phyloP scores from a whole-genome alignment of 169 alveolate species.

The Plasmodium cynomolgi region DNA sequence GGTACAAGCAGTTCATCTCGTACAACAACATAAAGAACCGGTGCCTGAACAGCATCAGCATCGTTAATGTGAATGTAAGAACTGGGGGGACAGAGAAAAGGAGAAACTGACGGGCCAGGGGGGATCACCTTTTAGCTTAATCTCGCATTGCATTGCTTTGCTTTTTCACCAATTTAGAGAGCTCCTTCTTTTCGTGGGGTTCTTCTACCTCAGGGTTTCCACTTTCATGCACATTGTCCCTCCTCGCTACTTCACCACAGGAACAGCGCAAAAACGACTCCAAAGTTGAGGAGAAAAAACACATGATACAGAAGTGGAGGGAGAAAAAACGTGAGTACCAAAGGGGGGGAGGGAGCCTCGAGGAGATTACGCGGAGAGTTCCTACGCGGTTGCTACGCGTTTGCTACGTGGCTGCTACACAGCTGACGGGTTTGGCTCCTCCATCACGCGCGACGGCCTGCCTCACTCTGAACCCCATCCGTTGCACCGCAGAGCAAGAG shows the following conservation, averaged over 20 bases:
- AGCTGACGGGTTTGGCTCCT: neutral
- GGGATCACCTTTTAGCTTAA: neutral
- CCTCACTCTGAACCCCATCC: neutral
- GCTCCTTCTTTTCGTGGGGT: neutral
- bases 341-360: neutral
- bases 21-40: slow-evolving; percentile 28
- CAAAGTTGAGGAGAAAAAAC: slow-evolving; percentile 46
- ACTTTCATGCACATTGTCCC: neutral
- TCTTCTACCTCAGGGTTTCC: neutral
- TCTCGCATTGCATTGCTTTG: neutral
- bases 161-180: neutral
- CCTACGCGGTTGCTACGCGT: neutral
- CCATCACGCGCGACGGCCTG: neutral
- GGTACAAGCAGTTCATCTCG: slow-evolving; percentile 29
- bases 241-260: neutral
- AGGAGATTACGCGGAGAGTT: neutral
- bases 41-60: slow-evolving; percentile 36
- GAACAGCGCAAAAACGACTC: slow-evolving; percentile 45
- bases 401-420: neutral
- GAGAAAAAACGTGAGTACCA: slow-evolving; percentile 45
- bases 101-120: neutral
- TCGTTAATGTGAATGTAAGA: slow-evolving; percentile 46
- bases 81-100: neutral
- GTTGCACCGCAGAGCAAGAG: slow-evolving; percentile 43
- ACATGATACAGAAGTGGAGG: slow-evolving; percentile 52